phyloP scores from a whole-genome alignment of 179 eudicot species.

The Pouteria campechiana region DNA sequence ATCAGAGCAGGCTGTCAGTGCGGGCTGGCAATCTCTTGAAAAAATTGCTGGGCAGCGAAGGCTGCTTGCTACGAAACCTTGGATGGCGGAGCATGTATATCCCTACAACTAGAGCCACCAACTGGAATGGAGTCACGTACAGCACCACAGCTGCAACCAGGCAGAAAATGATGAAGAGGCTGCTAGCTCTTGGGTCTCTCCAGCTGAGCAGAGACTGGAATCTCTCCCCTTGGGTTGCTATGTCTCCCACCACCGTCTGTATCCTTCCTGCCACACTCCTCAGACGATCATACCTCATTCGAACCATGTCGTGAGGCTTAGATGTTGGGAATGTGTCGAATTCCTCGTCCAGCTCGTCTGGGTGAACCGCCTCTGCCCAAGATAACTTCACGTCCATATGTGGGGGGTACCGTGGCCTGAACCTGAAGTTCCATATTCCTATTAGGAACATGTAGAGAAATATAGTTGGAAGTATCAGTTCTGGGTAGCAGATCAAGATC shows the following conservation, averaged over 20 bases:
- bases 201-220: slow-evolving; percentile 19
- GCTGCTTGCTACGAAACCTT: slow-evolving; percentile 22
- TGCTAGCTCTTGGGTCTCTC: slow-evolving; percentile 27
- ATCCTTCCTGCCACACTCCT: slow-evolving; percentile 27
- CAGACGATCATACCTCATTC: slow-evolving; percentile 30
- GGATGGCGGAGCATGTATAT: slow-evolving; percentile 23
- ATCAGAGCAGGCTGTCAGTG: slow-evolving; percentile 21
- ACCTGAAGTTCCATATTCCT: slow-evolving; percentile 31
- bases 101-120: slow-evolving; percentile 13
- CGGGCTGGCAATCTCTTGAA: slow-evolving; percentile 24
- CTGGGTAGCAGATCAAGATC: slow-evolving; percentile 34
- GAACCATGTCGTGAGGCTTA: slow-evolving; percentile 9
- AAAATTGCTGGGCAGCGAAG: slow-evolving; percentile 23
- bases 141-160: slow-evolving; percentile 17
- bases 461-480: slow-evolving; percentile 29
- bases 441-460: slow-evolving; percentile 42
- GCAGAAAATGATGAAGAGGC: slow-evolving; percentile 17
- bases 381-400: slow-evolving; percentile 39
- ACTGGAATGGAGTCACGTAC: slow-evolving; percentile 17
- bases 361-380: slow-evolving; percentile 26
- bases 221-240: slow-evolving; percentile 33
- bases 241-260: slow-evolving; percentile 24
- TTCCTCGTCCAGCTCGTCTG: slow-evolving; percentile 32
- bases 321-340: slow-evolving; percentile 30
- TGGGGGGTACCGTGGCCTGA: slow-evolving; percentile 27